Percentiles rank a stretch among this genome's conserved stretches.
Evolutionary conservation across 768 basidiomycete genomes (phyloP).

Genomic region (Cyclocybe aegerita): DNA sequence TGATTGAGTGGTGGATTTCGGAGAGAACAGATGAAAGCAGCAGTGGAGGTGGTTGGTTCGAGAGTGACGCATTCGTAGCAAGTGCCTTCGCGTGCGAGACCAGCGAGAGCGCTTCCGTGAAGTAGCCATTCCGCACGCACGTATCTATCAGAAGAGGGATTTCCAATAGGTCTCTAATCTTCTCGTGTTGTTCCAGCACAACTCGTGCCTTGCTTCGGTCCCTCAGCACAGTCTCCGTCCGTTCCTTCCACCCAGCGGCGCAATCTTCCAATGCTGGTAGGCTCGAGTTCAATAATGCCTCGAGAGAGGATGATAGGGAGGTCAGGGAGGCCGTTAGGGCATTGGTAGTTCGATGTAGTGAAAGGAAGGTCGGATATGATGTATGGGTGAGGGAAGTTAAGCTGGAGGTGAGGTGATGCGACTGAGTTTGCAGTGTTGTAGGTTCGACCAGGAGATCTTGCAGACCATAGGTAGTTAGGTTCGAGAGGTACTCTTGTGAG

Average conservation of each 20-base stretch:
- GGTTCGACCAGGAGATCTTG: slow-evolving; percentile 74
- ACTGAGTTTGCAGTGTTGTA: slow-evolving; percentile 73
- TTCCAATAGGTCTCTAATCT: slow-evolving; percentile 88
- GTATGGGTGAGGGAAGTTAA: slow-evolving; percentile 88
- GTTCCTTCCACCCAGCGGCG: slow-evolving; percentile 67
- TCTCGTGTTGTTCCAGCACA: slow-evolving; percentile 94
- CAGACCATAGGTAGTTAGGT: slow-evolving; percentile 66
- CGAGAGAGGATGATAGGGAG: slow-evolving; percentile 73
- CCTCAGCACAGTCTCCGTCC: slow-evolving; percentile 71
- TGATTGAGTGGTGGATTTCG: slow-evolving; percentile 67
- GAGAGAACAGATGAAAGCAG: slow-evolving; percentile 62
- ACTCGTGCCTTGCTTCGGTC: slow-evolving; percentile 75
- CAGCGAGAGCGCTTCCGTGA: slow-evolving; percentile 88
- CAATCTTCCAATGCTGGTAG: slow-evolving; percentile 78
- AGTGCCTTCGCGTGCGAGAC: slow-evolving; percentile 66
- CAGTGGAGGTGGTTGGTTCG: slow-evolving; percentile 36
- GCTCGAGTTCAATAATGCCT: slow-evolving; percentile 59
- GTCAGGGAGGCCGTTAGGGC: slow-evolving; percentile 71
- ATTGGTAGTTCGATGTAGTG: slow-evolving; percentile 79
- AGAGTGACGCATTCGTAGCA: slow-evolving; percentile 38
- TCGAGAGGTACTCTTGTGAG: slow-evolving; percentile 57
- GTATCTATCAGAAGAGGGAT: slow-evolving; percentile 90
- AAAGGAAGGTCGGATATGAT: slow-evolving; percentile 89
- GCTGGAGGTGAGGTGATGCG: slow-evolving; percentile 85
- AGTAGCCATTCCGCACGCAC: slow-evolving; percentile 90